A percentile compares a stretch with the other conserved stretches of the same genome.
Evolutionary conservation across 2,329 filamentous ascomycete genomes (phyloP).

Genomic region (Aspergillus floridensis): DNA sequence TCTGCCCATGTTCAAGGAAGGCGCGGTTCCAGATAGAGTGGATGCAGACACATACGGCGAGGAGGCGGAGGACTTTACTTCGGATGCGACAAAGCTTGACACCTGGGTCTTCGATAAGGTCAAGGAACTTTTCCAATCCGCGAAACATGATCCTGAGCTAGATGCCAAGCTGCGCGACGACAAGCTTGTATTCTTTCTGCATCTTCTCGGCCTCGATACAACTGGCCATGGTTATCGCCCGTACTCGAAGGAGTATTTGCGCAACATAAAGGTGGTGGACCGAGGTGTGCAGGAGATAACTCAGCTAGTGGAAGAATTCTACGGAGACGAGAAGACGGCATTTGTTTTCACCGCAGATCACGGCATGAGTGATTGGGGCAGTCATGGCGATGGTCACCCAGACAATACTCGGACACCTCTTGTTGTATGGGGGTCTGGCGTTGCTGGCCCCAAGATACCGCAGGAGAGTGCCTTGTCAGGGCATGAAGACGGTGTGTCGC

Average conservation of each 20-base stretch:
- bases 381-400: constrained; percentile 94
- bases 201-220: constrained; percentile 88
- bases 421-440: constrained; percentile 88
- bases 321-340: constrained; percentile 77
- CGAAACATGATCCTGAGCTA: constrained; percentile 73
- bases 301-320: constrained; percentile 79
- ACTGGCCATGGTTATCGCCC: constrained; percentile 82
- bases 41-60: constrained; percentile 81
- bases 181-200: constrained; percentile 90
- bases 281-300: constrained; percentile 82
- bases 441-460: constrained; percentile 67
- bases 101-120: constrained; percentile 96
- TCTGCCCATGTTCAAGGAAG: constrained; percentile 91
- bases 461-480: constrained; percentile 63
- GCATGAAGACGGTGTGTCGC: constrained; percentile 82
- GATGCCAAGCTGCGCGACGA: constrained; percentile 72
- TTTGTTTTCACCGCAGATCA: constrained; percentile 98
- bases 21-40: constrained; percentile 82
- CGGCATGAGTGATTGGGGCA: constrained; percentile 99
- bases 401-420: constrained; percentile 94
- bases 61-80: constrained; percentile 86
- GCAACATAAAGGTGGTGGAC: constrained; percentile 94
- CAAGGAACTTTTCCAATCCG: constrained; percentile 78
- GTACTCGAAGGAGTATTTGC: constrained; percentile 91
- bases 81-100: constrained; percentile 77